phyloP scores from a whole-genome alignment of 2,329 filamentous ascomycete species.

The Keithomyces neogunnii region DNA sequence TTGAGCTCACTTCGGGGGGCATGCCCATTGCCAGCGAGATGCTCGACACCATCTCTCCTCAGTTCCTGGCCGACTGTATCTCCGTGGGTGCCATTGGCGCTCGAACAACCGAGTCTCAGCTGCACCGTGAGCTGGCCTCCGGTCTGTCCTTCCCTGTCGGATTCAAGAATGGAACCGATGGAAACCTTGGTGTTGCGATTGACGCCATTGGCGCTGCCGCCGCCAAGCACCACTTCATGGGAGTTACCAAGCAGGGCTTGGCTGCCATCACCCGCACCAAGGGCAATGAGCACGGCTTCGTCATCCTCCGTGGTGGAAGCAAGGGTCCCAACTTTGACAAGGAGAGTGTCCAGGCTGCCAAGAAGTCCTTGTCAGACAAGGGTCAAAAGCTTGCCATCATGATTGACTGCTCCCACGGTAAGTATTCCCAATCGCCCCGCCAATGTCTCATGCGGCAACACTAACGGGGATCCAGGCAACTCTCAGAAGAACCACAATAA shows the following conservation, averaged over 20 bases:
- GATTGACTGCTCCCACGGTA: slow-evolving; percentile 97
- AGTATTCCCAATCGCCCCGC: slow-evolving; percentile 16
- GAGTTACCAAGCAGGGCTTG: slow-evolving; percentile 94
- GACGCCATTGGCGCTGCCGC: slow-evolving; percentile 87
- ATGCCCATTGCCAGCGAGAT: slow-evolving; percentile 97
- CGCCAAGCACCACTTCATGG: slow-evolving; percentile 93
- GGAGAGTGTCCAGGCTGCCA: slow-evolving; percentile 69
- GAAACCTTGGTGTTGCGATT: slow-evolving; percentile 81
- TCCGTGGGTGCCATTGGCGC: slow-evolving; percentile 93
- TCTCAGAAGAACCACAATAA: slow-evolving; percentile 97
- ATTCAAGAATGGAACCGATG: slow-evolving; percentile 99
- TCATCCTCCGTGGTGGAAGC: slow-evolving; percentile 86
- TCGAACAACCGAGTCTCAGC: slow-evolving; percentile 90
- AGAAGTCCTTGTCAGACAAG: slow-evolving; percentile 74
- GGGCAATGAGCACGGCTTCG: slow-evolving; percentile 95
- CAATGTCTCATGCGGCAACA: background rate
- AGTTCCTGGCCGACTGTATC: slow-evolving; percentile 94
- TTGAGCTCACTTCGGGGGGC: slow-evolving; percentile 75
- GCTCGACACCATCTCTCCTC: slow-evolving; percentile 96
- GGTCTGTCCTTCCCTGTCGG: slow-evolving; percentile 96
- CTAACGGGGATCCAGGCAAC: slow-evolving; percentile 53
- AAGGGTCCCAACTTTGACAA: slow-evolving; percentile 91
- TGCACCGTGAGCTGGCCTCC: slow-evolving; percentile 91
- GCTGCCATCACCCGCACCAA: slow-evolving; percentile 89
- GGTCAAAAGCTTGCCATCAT: slow-evolving; percentile 83